Evolutionary conservation across 352 stramenopile genomes (phyloP), one percentile per base, ranked within the genome.

Genomic region (Phytophthora lateralis): DNA sequence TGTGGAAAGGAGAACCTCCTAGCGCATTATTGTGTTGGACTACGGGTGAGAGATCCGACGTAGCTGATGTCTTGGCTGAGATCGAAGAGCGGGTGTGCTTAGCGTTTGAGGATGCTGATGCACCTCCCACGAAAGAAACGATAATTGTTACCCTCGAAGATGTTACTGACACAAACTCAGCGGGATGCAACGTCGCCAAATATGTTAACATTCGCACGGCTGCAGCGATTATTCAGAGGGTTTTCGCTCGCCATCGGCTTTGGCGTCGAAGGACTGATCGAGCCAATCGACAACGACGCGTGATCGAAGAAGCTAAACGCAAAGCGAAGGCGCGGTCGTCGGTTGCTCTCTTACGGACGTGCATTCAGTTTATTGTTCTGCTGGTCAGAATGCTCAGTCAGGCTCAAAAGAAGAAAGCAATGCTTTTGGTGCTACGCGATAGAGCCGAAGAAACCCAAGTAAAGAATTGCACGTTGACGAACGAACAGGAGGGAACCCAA

Each of bases 381-480:
- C 42, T 88, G 2, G 54, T 82, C 39, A 66, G 50, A 17, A 56
- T 64, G 1, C 55, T 78, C 0, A 65, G 74, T 7, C 62, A 71
- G 15, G 39, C 63, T 15, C 61, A 82, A 34, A 46, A 63, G 11
- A 81, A 85, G 49, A 80, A 79, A 34, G 39, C 68, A 44, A 60
- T 86, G 32, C 24, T 88, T 0, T 6, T 73, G 8, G 21, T 73
- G 12, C 49, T 89, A 6, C 60, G 62, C 5, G 75, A 88, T 43
- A 60, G 73, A 8, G 58, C 51, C 0, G 78, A 89, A 49, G 78
- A 86, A 44, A 42, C 38, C 11, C 59, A 61, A 35, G 41, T 64
- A 12, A 56, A 38, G 10, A 65, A 39, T 17, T 38, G 47, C 8
- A 15, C 17, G 2, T 4, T 39, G 12, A 17, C 41, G 3, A 55